Conservation (phyloP, 306 rosid species). For the Ceratonia siliqua region DNA sequence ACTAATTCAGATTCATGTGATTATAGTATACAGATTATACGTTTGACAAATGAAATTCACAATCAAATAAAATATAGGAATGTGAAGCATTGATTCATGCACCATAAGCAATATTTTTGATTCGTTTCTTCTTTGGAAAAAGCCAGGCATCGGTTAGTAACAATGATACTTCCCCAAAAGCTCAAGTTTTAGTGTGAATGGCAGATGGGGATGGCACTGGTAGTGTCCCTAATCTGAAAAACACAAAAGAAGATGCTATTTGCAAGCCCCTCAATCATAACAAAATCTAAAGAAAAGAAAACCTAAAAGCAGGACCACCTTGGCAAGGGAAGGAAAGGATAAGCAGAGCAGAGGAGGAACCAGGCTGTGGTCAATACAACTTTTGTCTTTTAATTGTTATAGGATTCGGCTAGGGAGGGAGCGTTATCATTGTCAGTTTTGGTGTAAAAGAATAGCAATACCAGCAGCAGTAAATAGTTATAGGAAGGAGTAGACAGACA, state of each 20-base stretch:
- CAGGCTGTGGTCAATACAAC: conserved; percentile 5
- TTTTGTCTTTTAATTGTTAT: neutral
- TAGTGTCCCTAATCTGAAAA: neutral
- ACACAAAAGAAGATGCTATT: neutral
- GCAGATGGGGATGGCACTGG: neutral
- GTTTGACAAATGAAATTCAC: neutral
- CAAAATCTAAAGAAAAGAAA: neutral
- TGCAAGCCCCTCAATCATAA: neutral
- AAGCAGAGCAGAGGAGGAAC: neutral
- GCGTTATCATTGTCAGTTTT: neutral
- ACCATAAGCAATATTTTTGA: neutral
- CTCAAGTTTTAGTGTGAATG: conserved; percentile 19
- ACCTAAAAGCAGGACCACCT: conserved; percentile 13
- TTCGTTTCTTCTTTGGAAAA: neutral
- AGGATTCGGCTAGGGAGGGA: neutral
- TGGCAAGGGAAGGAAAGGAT: too few relatives aligned
- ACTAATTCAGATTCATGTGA: neutral
- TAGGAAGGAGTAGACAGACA: neutral
- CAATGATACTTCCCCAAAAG: conserved; percentile 23
- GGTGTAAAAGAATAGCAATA: neutral
- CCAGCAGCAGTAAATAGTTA: neutral
- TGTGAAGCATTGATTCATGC: neutral
- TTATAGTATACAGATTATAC: neutral
- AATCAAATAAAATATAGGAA: neutral
- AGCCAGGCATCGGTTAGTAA: neutral